Percentiles rank a stretch among this genome's conserved stretches.
Conservation (phyloP, 306 rosid genomes). For the Alnus rubra region DNA sequence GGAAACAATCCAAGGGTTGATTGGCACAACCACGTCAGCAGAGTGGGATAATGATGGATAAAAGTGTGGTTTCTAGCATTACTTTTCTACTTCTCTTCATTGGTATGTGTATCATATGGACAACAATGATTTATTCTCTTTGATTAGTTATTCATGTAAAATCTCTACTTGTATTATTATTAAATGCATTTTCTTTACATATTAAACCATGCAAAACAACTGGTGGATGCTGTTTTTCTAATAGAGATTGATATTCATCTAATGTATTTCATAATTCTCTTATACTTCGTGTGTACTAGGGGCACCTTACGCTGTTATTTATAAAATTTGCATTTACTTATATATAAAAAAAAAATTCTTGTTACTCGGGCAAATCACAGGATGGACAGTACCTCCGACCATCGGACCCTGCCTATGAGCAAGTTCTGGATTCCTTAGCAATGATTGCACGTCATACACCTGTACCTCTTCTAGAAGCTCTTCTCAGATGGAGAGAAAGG, state of each 20-base stretch:
- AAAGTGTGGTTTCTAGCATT: too few species aligned
- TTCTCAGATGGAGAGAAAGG: slow-evolving; percentile 95
- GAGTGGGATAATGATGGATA: too few species aligned
- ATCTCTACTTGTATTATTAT: neutral
- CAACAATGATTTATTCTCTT: neutral
- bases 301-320: too few species aligned
- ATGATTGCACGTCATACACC: slow-evolving; percentile 99
- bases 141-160: too few species aligned
- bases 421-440: slow-evolving; percentile 94
- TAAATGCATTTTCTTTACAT: neutral
- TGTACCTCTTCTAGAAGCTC: slow-evolving; percentile 95
- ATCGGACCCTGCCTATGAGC: slow-evolving; percentile 98
- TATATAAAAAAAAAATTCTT: too few species aligned
- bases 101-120: neutral
- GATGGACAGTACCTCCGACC: slow-evolving; percentile 99
- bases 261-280: slow-evolving; percentile 8
- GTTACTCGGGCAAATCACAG: slow-evolving; percentile 27
- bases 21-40: too few species aligned
- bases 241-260: neutral
- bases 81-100: neutral
- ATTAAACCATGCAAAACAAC: neutral
- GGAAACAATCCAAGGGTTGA: too few species aligned
- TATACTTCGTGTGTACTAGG: too few species aligned
- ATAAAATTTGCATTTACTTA: too few species aligned
- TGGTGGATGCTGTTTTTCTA: neutral